Evolutionary conservation across 2,329 filamentous ascomycete species (phyloP), one percentile per base, ranked within the genome.

Genomic region (Xylaria digitata): DNA sequence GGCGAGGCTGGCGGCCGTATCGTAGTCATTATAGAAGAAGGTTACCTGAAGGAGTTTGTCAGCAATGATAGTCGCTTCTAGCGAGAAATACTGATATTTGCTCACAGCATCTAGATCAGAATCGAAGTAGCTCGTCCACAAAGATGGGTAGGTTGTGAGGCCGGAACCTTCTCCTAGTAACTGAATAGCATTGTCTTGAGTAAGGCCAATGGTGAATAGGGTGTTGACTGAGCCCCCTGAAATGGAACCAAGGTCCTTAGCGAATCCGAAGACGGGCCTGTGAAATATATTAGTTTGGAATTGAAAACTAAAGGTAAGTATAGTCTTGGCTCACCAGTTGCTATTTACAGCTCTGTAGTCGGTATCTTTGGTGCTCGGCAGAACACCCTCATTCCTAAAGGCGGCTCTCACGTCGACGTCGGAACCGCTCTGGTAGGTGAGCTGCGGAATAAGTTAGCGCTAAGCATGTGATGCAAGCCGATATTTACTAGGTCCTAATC

Each of bases 201-300:
- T 86, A 57, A 95, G 84, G 1, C 92, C 90, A 70, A 97, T 86
- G 1, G 92, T 93, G 76, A 94, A 96, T 1, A 93, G 81, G 8
- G 85, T 84, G 15, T 81, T 83, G 6, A 80, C 76, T 2, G 74
- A 74, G 34, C 62, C 75, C 0, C 63, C 66, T 2, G 77, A 72
- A 32, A 86, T 81, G 1, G 83, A 75, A 2, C 81, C 82, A 61
- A 92, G 85, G 55, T 89, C 83, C 65, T 89, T 87, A 9, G 89
- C 81, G 73, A 94, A 94, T 0, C 90, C 93, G 79, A 97, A 96
- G 0, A 96, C 91, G 0, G 93, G 93, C 81, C 92, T 83, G 43
- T 0, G 2, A 8, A 26, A 9, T 13, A 19, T 26, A 63, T 68
- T 30, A 71, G 54, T 11, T 48, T 61, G 48, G 26, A 59, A 49